Base-by-base conservation (phyloP, 192 early-diverging fungal genomes). In the Backusella liffmaniae region DNA sequence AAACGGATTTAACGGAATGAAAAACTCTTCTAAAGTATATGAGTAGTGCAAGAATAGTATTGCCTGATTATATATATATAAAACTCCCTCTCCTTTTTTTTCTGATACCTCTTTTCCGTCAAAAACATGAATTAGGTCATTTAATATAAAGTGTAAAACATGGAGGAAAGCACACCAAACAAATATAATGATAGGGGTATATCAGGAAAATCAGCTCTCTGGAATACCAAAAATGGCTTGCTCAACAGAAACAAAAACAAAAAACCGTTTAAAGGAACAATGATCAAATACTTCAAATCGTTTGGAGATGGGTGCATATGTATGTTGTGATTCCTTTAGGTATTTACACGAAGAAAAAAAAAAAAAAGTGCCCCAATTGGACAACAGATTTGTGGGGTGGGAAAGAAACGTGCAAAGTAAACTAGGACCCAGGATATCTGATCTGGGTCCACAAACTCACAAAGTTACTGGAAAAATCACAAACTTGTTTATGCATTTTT, bases 311-410 rank as follows among this genome's bases (percentile, higher is more conserved):
- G 42, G 18, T 44, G 42, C 42, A 44, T 44, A 3, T 4, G 13
- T 44, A 10, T 44, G 18, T 49, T n/a, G n/a, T 49, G 46, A n/a
- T 49, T 49, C 16, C 6, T 44, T 44, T 1, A 68, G 13, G 12
- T 21, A 36, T 21, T 68, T 37, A 44, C 21, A 42, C 16, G 41
- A 70, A 44, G 32, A 70, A 37, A 21, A 44, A 44, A 70, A 37
- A 21, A 69, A 23, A 69, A 26, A 2, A 3, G 7, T 46, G 12
- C 18, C 9, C 18, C 12, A 72, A 34, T n/a, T 39, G 23, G 36
- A 41, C 9, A 10, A 89, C 7, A 93, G 92, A 80, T 77, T 86
- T 59, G 93, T 94, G 65, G 98, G 97, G 21, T 99, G 98, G 98
- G 96, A 98, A 84, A 93, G 93, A 81, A 94, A 93, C 84, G 83